Conservation (phyloP, 495 filamentous ascomycete species). For the Aspergillus bridgeri region DNA sequence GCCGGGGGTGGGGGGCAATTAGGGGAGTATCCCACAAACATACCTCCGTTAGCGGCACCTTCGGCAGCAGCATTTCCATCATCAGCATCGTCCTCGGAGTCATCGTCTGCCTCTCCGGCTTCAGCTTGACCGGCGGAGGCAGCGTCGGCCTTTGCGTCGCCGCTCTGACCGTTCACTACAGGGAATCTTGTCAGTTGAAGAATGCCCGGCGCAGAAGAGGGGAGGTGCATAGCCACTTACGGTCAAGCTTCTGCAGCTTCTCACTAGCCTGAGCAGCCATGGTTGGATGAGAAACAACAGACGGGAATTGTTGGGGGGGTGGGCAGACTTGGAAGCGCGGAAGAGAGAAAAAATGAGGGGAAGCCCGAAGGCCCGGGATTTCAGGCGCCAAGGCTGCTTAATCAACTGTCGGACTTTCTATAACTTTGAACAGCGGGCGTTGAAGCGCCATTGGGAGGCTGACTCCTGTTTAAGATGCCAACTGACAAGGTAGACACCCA, state of each 20-base stretch:
- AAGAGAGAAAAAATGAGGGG: constrained; percentile 1
- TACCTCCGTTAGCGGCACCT: constrained; percentile 43
- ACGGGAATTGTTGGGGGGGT: constrained; percentile 6
- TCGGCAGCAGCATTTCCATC: constrained; percentile 42
- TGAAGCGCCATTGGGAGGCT: no score
- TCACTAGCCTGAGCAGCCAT: constrained; percentile 55
- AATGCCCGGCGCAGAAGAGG: not conserved
- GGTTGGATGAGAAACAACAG: constrained; percentile 17
- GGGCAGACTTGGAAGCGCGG: not conserved
- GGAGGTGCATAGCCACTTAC: constrained; percentile 29
- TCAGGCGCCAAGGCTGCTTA: not conserved
- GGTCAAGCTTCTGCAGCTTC: constrained; percentile 50
- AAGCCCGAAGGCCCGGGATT: not conserved
- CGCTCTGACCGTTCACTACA: constrained; percentile 49
- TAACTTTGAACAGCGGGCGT: not conserved
- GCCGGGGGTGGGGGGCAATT: not conserved
- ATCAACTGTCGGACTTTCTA: not conserved
- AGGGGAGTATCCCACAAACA: constrained; percentile 3
- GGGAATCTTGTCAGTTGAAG: constrained; percentile 23
- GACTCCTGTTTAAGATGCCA: no score
- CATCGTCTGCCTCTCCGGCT: constrained; percentile 55
- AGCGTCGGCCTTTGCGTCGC: constrained; percentile 40
- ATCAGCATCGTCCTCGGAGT: constrained; percentile 63
- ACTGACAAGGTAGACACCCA: no score
- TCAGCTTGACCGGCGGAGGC: constrained; percentile 36